Conservation (phyloP, 257 asterid genomes). For the Voacanga thouarsii region DNA sequence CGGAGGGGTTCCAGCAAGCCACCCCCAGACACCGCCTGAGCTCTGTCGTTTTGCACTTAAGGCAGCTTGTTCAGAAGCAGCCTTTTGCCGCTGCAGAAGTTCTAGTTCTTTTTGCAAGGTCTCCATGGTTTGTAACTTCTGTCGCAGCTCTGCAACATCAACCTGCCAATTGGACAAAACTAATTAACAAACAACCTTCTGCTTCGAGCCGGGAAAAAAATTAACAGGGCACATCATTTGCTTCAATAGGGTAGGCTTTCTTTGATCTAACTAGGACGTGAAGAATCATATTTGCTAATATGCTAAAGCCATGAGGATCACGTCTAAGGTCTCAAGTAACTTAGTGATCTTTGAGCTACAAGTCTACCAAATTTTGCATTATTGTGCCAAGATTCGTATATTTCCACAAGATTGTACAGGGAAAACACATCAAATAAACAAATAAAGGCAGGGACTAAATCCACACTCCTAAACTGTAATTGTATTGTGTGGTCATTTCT, state of each 20-base stretch:
- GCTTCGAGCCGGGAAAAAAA: not conserved
- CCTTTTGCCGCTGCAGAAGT: conserved; percentile 87
- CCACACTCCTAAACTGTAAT: no score
- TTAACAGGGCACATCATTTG: not conserved
- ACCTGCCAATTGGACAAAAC: conserved; percentile 51
- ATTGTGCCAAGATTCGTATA: not conserved
- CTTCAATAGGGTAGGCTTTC: not conserved
- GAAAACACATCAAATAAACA: not conserved
- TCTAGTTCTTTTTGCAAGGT: conserved; percentile 83
- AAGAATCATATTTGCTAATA: not conserved
- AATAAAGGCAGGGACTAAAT: no score
- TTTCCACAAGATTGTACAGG: not conserved
- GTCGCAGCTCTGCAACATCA: conserved; percentile 91
- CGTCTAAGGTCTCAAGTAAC: not conserved
- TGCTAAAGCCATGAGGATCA: not conserved
- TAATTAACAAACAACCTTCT: conserved; percentile 5
- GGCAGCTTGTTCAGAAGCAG: conserved; percentile 96
- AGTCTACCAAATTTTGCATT: not conserved
- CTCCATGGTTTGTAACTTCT: conserved; percentile 86
- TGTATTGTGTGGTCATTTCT: no score
- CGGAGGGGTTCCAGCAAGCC: conserved; percentile 90
- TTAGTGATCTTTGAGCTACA: not conserved
- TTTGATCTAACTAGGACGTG: not conserved
- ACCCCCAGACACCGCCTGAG: conserved; percentile 94
- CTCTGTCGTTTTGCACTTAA: conserved; percentile 60